Evolutionary conservation across 192 early-diverging fungal species (phyloP), one percentile per base, ranked within the genome.

Genomic region (Umbelopsis ramanniana): DNA sequence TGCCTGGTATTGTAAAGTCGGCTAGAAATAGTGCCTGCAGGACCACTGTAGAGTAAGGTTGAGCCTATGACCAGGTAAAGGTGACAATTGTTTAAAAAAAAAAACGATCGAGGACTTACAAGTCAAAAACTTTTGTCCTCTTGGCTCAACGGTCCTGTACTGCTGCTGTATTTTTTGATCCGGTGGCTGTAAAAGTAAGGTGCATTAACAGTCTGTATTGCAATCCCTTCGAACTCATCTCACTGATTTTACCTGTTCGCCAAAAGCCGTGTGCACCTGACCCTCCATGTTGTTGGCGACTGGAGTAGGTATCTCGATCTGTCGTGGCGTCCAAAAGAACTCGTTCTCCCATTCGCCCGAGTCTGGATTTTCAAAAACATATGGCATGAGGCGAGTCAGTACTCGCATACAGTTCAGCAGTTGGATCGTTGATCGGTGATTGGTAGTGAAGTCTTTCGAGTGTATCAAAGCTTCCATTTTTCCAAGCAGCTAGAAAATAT

Each of bases 361-460:
- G 21, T 85, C 79, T 5, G 78, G 69, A 26, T 68, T 76, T 81
- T 97, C 96, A 77, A 89, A 97, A 12, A 93, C 80, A 81, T 90
- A 95, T 15, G 95, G 96, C 43, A 97, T 76, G 22, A 97, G 52
- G 17, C 96, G 87, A 1, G 95, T 95, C 52, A 97, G 76, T 4
- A 96, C 80, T 38, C 96, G 90, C 22, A 92, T 76, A 72, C 93
- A 94, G 80, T 96, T 97, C 5, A 94, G 74, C 38, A 93, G 79
- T 50, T 94, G 90, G 40, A 78, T 82, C 7, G 79, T 81, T 35
- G 86, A 87, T 37, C 84, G 81, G n/a, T 84, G 80, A 9, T 83
- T 72, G 38, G 81, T 83, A 4, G 79, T 79, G 55, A 87, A 82
- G 35, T 88, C 85, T 22, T 80, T 83, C 17, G 85, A 75, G 12